A percentile compares a stretch with the other conserved stretches of the same genome.
These are phyloP conservation scores for Conoideocrella luteorostrata DNA, from an alignment of 2,329 filamentous ascomycete genomes.

Conservation along the genomic window DNA sequence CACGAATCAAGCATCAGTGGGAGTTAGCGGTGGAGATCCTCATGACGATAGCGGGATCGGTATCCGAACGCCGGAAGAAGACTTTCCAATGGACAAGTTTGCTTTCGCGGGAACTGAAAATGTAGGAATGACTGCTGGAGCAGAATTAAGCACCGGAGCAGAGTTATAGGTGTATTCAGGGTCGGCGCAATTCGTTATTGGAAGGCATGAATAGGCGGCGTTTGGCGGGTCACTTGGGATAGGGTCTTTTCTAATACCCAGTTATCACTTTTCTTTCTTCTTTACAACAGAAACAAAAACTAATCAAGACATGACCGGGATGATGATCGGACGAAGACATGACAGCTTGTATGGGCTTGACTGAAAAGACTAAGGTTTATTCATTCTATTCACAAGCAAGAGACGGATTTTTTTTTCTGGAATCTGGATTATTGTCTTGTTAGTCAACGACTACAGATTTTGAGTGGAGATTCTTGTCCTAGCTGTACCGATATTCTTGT, in stretches of 20 bases:
- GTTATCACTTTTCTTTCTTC: constrained; percentile 4
- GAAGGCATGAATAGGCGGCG: constrained; percentile 9
- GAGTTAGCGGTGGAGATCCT: constrained; percentile 34
- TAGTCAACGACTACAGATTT: no score
- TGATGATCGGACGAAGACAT: constrained; percentile 26
- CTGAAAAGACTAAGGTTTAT: neutral
- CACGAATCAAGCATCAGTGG: constrained; percentile 34
- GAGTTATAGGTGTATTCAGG: constrained; percentile 5
- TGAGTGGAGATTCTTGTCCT: no score
- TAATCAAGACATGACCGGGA: constrained; percentile 22
- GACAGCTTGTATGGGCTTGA: constrained; percentile 16
- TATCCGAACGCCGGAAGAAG: constrained; percentile 60
- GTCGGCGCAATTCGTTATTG: constrained; percentile 1
- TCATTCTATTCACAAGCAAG: constrained; percentile 1
- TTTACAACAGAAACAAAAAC: neutral
- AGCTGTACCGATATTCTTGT: no score
- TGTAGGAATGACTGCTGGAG: constrained; percentile 25
- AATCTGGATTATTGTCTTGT: neutral
- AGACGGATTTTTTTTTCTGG: constrained; percentile 3
- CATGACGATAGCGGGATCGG: constrained; percentile 73
- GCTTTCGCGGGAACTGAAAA: constrained; percentile 34
- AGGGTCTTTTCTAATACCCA: constrained; percentile 10
- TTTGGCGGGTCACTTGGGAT: constrained; percentile 10
- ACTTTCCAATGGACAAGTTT: constrained; percentile 56
- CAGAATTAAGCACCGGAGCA: constrained; percentile 20